phyloP scores from a whole-genome alignment of 2,329 filamentous ascomycete genomes.

The Escovopsis sp. region DNA sequence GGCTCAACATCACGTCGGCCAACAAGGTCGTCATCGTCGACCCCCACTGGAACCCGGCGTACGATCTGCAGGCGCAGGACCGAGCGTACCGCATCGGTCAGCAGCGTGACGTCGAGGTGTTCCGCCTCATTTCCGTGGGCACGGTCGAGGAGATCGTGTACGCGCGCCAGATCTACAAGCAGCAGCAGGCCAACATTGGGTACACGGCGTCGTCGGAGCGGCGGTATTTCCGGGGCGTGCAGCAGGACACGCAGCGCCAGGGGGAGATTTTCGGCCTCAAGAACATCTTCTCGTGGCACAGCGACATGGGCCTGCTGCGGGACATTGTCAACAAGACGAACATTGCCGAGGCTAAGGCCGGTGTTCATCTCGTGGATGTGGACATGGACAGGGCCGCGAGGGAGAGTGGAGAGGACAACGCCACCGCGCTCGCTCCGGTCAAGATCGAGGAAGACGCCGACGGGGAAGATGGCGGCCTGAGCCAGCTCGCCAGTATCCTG shows the following conservation, averaged over 20 bases:
- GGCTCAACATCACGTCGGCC: constrained; percentile 89
- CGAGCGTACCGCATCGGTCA: constrained; percentile 93
- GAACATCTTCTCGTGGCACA: constrained; percentile 75
- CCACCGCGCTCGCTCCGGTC: constrained; percentile 14
- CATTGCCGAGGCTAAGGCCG: constrained; percentile 79
- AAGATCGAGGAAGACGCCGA: constrained; percentile 33
- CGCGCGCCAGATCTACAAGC: constrained; percentile 94
- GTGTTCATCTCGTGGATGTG: constrained; percentile 64
- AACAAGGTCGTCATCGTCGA: constrained; percentile 98
- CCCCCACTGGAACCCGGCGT: constrained; percentile 93
- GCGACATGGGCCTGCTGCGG: constrained; percentile 65
- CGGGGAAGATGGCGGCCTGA: constrained; percentile 54
- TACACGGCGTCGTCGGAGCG: constrained; percentile 87
- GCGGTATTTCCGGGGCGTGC: constrained; percentile 88
- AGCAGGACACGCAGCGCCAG: constrained; percentile 65
- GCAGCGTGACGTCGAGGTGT: constrained; percentile 83
- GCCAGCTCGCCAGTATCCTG: constrained; percentile 48
- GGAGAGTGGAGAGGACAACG: constrained; percentile 34
- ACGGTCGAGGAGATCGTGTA: constrained; percentile 97
- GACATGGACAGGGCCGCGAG: constrained; percentile 48
- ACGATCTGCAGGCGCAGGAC: constrained; percentile 91
- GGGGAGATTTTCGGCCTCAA: constrained; percentile 86
- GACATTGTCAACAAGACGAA: constrained; percentile 99
- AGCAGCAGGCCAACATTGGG: constrained; percentile 95
- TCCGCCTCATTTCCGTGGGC: constrained; percentile 75